phyloP scores from a whole-genome alignment of 1,284 basidiomycete species.

The Somion occarium region DNA sequence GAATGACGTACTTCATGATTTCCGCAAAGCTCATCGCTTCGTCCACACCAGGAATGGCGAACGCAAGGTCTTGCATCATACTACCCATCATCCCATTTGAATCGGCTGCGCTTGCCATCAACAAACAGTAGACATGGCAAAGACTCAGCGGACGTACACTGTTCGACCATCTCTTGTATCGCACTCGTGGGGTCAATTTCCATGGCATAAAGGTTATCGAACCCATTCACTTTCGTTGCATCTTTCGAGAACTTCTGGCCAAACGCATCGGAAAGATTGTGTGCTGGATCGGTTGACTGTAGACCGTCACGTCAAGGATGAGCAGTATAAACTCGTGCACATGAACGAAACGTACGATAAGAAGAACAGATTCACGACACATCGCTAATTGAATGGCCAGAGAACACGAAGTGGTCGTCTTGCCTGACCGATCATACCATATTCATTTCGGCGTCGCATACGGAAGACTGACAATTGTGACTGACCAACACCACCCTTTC shows the following conservation, averaged over 20 bases:
- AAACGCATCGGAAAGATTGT: slow-evolving; percentile 98
- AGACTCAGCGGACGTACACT: slow-evolving; percentile 57
- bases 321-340: background rate
- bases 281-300: slow-evolving; percentile 97
- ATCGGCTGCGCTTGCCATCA: slow-evolving; percentile 53
- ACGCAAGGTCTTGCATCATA: slow-evolving; percentile 99
- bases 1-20: slow-evolving; percentile 91
- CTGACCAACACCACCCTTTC: slow-evolving; percentile 92
- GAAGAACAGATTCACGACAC: slow-evolving; percentile 84
- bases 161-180: slow-evolving; percentile 98
- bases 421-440: slow-evolving; percentile 47
- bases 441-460: background rate
- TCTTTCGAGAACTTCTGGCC: slow-evolving; percentile 99
- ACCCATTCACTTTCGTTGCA: slow-evolving; percentile 98
- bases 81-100: slow-evolving; percentile 94
- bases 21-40: slow-evolving; percentile 99
- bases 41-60: slow-evolving; percentile 98
- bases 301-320: background rate
- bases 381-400: slow-evolving; percentile 91
- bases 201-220: slow-evolving; percentile 97
- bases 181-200: slow-evolving; percentile 98
- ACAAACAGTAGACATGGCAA: slow-evolving; percentile 5
- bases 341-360: slow-evolving; percentile 65
- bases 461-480: slow-evolving; percentile 11
- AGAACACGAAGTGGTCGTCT: slow-evolving; percentile 94